Evolutionary conservation across 441 rosid genomes (phyloP).

Genomic region (Eugenia klotzschiana): DNA sequence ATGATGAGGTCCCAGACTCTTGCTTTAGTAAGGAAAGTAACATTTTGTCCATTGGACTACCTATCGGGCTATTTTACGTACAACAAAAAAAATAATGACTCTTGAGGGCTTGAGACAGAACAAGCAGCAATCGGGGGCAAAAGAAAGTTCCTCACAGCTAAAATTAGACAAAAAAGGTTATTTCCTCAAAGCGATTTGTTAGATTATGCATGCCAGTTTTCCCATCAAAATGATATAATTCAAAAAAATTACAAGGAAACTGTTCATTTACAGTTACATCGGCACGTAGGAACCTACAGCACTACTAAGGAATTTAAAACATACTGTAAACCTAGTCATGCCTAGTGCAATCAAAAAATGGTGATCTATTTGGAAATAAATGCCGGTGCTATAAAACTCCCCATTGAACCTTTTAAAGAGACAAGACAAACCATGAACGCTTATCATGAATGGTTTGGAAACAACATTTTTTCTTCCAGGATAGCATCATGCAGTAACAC

Average conservation of each 20-base stretch:
- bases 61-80: neutral
- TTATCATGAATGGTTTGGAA: neutral
- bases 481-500: neutral
- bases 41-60: neutral
- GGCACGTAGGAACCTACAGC: neutral
- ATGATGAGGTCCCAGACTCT: neutral
- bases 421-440: neutral
- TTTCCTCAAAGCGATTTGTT: neutral
- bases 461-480: neutral
- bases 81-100: neutral
- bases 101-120: neutral
- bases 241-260: neutral
- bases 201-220: neutral
- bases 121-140: neutral
- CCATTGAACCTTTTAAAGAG: neutral
- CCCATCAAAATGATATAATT: neutral
- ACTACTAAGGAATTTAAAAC: neutral
- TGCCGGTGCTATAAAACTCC: neutral
- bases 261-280: neutral
- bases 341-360: neutral
- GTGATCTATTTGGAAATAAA: neutral
- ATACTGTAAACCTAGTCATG: neutral
- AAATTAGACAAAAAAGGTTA: neutral
- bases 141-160: neutral
- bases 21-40: neutral